Evolutionary conservation across 2,329 filamentous ascomycete species (phyloP), one percentile per base, ranked within the genome.

Genomic region (Seiridium unicorne): DNA sequence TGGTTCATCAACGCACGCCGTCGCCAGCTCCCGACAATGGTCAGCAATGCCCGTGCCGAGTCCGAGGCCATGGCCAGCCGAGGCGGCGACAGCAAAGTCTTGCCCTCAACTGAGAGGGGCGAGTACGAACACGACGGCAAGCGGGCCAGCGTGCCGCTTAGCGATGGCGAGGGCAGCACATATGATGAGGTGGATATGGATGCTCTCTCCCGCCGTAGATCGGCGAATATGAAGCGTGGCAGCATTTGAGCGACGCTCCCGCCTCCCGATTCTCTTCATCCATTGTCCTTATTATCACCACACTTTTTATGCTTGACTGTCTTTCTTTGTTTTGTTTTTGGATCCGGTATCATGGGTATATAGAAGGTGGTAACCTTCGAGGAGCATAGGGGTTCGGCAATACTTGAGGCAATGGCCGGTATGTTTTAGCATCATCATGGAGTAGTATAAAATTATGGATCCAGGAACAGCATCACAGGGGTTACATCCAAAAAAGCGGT

Each of bases 1-100:
- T 92, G 89, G 89, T 92, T 91, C 74, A 92, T 92, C 75, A 92
- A 92, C 65, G 89, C 89, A 35, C 84, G 89, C 58, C 82, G 89
- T 60, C 85, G 89, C 53, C 84, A 89, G 66, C 74, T 89, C 26
- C 85, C 86, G 1, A 75, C 77, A 46, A 82, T 89, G 79, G 82
- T 86, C 65, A 85, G 79, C 68, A 84, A 83, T 63, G 81, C 82
- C 2, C 77, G 78, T 57, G 79, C 77, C 57, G 83, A 85, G 71
- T 76, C 78, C 5, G 78, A 83, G 60, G 80, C 77, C 60, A 81
- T 78, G 73, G 74, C 72, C 13, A 70, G 72, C 46, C 74, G 74
- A 13, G 61, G 65, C 31, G 65, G 62, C 36, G 75, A 79, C 57
- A 70, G 71, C 64, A 77, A 74, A 62, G 65, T 78, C n/a, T 65